Evolutionary conservation across 805 yeast genomes (phyloP).

Genomic region (Ogataea henricii): DNA sequence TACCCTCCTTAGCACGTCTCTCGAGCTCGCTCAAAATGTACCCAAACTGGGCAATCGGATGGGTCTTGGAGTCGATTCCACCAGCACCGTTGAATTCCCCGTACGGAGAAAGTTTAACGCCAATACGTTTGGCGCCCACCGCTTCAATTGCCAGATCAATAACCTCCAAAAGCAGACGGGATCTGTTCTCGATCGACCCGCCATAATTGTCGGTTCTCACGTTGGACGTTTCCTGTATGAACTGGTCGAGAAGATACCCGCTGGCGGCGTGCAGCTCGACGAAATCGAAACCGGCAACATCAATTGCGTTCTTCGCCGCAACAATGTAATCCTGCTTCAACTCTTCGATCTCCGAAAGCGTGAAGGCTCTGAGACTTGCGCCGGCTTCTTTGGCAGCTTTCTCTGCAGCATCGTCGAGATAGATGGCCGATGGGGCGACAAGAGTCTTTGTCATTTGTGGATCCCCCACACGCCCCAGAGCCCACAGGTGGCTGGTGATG

Average conservation of each 20-base stretch:
- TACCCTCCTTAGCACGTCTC: constrained; percentile 38
- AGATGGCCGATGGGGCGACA: constrained; percentile 37
- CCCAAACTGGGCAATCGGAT: constrained; percentile 1
- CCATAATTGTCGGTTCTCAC: constrained; percentile 47
- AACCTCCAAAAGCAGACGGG: constrained; percentile 45
- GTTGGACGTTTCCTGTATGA: constrained; percentile 39
- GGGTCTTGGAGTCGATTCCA: constrained; percentile 11
- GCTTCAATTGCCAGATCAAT: constrained; percentile 52
- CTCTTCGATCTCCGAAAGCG: constrained; percentile 40
- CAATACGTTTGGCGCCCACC: constrained; percentile 52
- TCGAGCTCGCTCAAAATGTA: background rate
- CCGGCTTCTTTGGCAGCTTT: constrained; percentile 12
- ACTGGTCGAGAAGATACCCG: constrained; percentile 43
- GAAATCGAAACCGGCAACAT: constrained; percentile 42
- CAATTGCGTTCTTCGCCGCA: constrained; percentile 44
- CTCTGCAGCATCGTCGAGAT: constrained; percentile 24
- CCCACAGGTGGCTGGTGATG: constrained; percentile 52
- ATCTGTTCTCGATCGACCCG: constrained; percentile 44
- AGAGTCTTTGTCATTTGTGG: constrained; percentile 38
- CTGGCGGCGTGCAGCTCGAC: constrained; percentile 46
- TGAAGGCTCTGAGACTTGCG: constrained; percentile 25
- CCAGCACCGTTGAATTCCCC: constrained; percentile 28
- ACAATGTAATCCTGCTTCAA: constrained; percentile 44
- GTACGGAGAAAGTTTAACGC: constrained; percentile 53
- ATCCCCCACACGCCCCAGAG: constrained; percentile 41